Evolutionary conservation across 352 stramenopile species (phyloP), one percentile per base, ranked within the genome.

Genomic region (Phytopythium cucurbitacearum): DNA sequence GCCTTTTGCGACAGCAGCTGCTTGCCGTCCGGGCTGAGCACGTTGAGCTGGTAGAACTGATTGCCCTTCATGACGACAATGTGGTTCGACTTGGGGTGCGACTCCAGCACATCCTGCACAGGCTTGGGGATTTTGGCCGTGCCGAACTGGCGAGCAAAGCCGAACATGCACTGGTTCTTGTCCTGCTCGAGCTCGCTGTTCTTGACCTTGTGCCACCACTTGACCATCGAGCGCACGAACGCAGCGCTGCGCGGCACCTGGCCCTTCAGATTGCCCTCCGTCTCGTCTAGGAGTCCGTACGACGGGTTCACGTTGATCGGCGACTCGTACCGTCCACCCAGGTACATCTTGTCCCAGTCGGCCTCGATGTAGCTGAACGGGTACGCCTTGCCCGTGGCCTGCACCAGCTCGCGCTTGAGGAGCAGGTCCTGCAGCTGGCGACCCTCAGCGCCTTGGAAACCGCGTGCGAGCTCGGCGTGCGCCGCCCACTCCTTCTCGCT

Each of bases 361-460:
- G 76, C 62, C 59, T 97, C 90, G 51, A 97, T 97, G 84, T 97
- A 97, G 69, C 83, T 96, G 78, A 90, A 95, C 15, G 91, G 89
- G 61, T 97, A 97, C 49, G 76, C 75, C 45, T 85, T 85, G 55
- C 82, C 83, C 73, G 85, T 85, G 36, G 73, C 69, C 43, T 94
- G 80, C 33, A 74, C 60, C 28, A 93, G 75, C 59, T 94, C 77
- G 51, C 78, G 74, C 56, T 86, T 85, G 41, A 90, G 68, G 48
- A 90, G 50, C 7, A 67, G 15, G 13, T 88, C 76, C 60, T 90
- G 80, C 21, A 90, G 57, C 51, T 74, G 48, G 37, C 80, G 80
- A 0, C 80, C 80, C 41, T 89, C 77, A 1, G 37, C 59, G 7
- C 44, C 44, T 41, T 75, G 57, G 45, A 96, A 93, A 13, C 75